Evolutionary conservation across 164 flowering plant genomes (phyloP), one percentile per base, ranked within the genome.

Genomic region (Houttuynia cordata): DNA sequence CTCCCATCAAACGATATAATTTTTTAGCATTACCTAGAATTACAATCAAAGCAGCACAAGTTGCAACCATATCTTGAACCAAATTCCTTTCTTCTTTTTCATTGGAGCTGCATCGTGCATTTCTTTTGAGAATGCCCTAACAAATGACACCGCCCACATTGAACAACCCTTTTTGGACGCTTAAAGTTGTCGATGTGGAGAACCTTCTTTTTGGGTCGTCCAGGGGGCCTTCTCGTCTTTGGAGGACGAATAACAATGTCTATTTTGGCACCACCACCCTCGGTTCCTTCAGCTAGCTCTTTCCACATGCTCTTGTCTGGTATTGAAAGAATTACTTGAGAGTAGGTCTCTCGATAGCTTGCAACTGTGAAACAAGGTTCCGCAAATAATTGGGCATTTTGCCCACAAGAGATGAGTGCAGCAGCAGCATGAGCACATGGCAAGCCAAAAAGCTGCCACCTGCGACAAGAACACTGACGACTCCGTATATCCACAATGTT

Each of bases 341-440:
- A 80, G 60, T 82, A 82, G 0, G 81, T 66, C 53, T 80, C 86
- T 23, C 80, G 62, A 59, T 80, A 80, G 60, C 78, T 82, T 5
- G 65, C 77, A 0, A 76, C 77, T 12, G 82, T 80, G 63, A 82
- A 80, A 72, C 86, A 82, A 69, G 51, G 76, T 61, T 82, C 86
- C 17, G 83, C 83, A 64, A 80, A 82, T 19, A 73, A 19, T 53
- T 78, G 80, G n/a, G 74, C 75, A 69, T 80, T 75, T 51, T 78
- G 83, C 59, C 86, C 83, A 62, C 83, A 76, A 34, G 98, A 92
- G 50, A 92, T 74, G 24, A 92, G 91, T 17, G 98, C 98, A 45
- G 96, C 98, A 49, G 91, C 93, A 51, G 94, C 96, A 76, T 92
- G 98, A 19, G 98, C 98, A 81, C 98, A 92, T 20, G 98, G 96